phyloP scores from a whole-genome alignment of 805 yeast species.

The Yamadazyma olivae region DNA sequence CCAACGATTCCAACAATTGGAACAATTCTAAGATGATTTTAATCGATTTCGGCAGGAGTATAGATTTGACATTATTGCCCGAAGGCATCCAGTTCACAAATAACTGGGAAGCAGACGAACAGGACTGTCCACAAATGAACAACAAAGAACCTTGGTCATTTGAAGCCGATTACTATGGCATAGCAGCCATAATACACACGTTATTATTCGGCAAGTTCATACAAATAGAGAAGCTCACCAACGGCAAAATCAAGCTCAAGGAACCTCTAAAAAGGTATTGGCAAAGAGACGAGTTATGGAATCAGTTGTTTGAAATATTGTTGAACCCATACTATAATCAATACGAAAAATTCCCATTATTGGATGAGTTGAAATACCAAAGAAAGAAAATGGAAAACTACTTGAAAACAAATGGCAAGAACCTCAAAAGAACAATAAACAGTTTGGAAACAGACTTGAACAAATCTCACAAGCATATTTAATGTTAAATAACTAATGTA shows the following conservation, averaged over 20 bases:
- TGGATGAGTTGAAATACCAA: slow-evolving; percentile 28
- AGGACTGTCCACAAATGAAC: slow-evolving; percentile 72
- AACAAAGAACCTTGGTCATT: slow-evolving; percentile 63
- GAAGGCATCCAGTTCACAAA: slow-evolving; percentile 50
- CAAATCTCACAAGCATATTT: slow-evolving; percentile 1
- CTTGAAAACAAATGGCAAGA: slow-evolving; percentile 4
- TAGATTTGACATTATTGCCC: slow-evolving; percentile 61
- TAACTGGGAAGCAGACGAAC: slow-evolving; percentile 59
- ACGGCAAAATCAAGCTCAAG: slow-evolving; percentile 31
- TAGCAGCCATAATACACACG: slow-evolving; percentile 71
- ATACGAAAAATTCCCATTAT: slow-evolving; percentile 36
- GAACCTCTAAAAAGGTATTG: slow-evolving; percentile 66
- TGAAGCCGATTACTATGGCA: slow-evolving; percentile 80
- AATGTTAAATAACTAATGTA: not conserved
- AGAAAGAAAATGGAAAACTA: slow-evolving; percentile 36
- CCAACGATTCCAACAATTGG: slow-evolving; percentile 41
- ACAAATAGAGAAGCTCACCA: slow-evolving; percentile 30
- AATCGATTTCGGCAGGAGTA: slow-evolving; percentile 80
- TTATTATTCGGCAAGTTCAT: slow-evolving; percentile 70
- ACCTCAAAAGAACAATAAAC: slow-evolving; percentile 9
- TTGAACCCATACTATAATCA: slow-evolving; percentile 51
- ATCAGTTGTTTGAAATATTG: slow-evolving; percentile 55
- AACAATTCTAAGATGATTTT: slow-evolving; percentile 51
- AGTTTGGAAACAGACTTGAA: slow-evolving; percentile 8
- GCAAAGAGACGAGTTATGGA: slow-evolving; percentile 68